phyloP scores from a whole-genome alignment of 169 alveolate species.

The Cryptosporidium bovis region DNA sequence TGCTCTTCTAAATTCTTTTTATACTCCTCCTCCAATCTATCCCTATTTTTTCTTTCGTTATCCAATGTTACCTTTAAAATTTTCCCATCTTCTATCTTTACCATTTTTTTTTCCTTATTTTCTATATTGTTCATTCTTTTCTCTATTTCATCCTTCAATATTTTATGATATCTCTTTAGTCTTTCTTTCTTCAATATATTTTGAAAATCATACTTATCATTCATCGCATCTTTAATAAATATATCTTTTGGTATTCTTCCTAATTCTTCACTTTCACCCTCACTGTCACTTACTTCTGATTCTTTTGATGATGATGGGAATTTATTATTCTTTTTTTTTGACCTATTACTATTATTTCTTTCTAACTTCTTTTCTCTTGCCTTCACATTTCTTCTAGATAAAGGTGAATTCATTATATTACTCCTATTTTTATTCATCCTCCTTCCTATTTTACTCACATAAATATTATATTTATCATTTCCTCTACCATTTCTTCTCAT shows the following conservation, averaged over 20 bases:
- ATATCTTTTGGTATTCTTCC: constrained; percentile 34
- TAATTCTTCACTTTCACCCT: background rate
- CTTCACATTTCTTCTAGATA: background rate
- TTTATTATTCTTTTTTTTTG: too few species aligned
- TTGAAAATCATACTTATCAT: constrained; percentile 50
- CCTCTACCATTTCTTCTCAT: background rate
- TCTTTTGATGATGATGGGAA: background rate
- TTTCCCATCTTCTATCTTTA: constrained; percentile 13
- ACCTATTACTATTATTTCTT: too few species aligned
- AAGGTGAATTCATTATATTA: background rate
- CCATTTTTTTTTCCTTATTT: constrained; percentile 23
- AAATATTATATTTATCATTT: background rate
- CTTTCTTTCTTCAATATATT: constrained; percentile 58
- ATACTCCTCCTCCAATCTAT: constrained; percentile 42
- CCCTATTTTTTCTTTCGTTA: constrained; percentile 51
- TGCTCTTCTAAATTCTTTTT: constrained; percentile 68
- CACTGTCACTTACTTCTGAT: background rate
- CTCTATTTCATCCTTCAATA: constrained; percentile 22
- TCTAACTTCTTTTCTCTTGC: background rate
- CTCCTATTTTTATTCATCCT: constrained; percentile 10
- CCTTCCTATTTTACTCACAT: background rate
- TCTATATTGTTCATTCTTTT: constrained; percentile 47
- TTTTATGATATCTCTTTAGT: constrained; percentile 34
- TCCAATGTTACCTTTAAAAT: constrained; percentile 2
- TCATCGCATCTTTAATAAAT: constrained; percentile 19